Conservation (phyloP, 164 flowering plant species). For the Vitis labrusca region DNA sequence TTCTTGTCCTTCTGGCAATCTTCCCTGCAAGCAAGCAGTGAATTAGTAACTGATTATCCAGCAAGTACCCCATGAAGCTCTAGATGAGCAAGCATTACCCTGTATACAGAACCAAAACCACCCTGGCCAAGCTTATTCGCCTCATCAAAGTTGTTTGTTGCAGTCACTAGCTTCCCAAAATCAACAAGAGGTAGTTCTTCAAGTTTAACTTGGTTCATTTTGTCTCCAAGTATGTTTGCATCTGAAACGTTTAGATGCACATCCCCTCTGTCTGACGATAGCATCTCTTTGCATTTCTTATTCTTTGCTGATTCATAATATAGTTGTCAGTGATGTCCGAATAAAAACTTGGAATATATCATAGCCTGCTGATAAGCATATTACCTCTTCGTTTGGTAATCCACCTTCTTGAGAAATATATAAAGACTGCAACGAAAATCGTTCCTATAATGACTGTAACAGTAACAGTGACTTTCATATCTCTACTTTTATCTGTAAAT, state of each 20-base stretch:
- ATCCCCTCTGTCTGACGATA: background rate
- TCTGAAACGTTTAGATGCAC: background rate
- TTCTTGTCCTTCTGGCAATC: slow-evolving; percentile 25
- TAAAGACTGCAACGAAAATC: background rate
- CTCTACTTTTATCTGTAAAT: background rate
- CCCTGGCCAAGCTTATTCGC: slow-evolving; percentile 31
- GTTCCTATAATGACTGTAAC: slow-evolving; percentile 6
- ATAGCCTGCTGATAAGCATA: background rate
- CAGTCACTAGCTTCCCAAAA: slow-evolving; percentile 23
- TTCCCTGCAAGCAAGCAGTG: slow-evolving; percentile 25
- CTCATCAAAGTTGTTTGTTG: slow-evolving; percentile 23
- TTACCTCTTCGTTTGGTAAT: slow-evolving; percentile 15
- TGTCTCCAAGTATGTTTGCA: background rate
- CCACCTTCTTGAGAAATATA: slow-evolving; percentile 10
- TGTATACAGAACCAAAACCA: slow-evolving; percentile 39
- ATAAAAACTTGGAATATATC: background rate
- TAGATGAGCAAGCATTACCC: slow-evolving; percentile 8
- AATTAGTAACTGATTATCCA: background rate
- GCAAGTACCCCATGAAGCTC: too few relatives aligned
- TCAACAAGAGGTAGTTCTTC: slow-evolving; percentile 27
- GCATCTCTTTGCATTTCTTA: background rate
- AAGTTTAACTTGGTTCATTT: slow-evolving; percentile 12
- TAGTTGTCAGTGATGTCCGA: background rate
- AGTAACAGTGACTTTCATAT: background rate
- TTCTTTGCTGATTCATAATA: slow-evolving; percentile 3